phyloP scores from a whole-genome alignment of 2,329 filamentous ascomycete species.

The Fusarium coffeatum region DNA sequence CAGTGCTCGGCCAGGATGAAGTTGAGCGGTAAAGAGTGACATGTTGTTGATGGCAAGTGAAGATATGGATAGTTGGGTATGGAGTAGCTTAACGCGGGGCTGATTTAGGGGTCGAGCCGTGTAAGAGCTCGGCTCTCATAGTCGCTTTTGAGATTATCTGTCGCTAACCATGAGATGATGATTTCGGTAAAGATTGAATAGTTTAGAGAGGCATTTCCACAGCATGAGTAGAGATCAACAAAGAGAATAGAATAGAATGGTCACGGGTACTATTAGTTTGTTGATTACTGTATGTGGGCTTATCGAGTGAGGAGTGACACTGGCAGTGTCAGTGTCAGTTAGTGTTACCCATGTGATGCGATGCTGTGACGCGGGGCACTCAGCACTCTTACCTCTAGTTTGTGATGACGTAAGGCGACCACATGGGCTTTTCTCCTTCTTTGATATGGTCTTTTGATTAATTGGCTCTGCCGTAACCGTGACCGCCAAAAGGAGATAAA shows the following conservation, averaged over 20 bases:
- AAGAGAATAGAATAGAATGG: slow-evolving; percentile 3
- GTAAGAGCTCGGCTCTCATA: slow-evolving; percentile 30
- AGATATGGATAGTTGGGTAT: slow-evolving; percentile 6
- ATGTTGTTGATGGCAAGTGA: slow-evolving; percentile 45
- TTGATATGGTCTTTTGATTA: neutral
- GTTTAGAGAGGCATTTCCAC: neutral
- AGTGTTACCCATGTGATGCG: slow-evolving; percentile 35
- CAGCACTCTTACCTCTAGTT: neutral
- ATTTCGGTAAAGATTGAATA: neutral
- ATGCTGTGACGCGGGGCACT: slow-evolving; percentile 35
- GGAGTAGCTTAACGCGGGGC: slow-evolving; percentile 30
- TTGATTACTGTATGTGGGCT: neutral
- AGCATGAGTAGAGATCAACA: neutral
- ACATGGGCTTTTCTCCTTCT: slow-evolving; percentile 22
- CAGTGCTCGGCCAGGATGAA: slow-evolving; percentile 73
- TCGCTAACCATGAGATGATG: slow-evolving; percentile 23
- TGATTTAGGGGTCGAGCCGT: slow-evolving; percentile 38
- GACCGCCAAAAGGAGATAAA: neutral
- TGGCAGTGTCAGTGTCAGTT: neutral
- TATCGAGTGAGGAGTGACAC: slow-evolving; percentile 37
- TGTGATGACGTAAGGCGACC: slow-evolving; percentile 39
- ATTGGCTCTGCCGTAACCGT: neutral
- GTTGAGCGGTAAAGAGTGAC: slow-evolving; percentile 69
- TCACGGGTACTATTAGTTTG: slow-evolving; percentile 32
- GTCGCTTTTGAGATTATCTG: slow-evolving; percentile 4